Base-by-base conservation (phyloP, 1,284 basidiomycete genomes). In the Marasmius tenuissimus region DNA sequence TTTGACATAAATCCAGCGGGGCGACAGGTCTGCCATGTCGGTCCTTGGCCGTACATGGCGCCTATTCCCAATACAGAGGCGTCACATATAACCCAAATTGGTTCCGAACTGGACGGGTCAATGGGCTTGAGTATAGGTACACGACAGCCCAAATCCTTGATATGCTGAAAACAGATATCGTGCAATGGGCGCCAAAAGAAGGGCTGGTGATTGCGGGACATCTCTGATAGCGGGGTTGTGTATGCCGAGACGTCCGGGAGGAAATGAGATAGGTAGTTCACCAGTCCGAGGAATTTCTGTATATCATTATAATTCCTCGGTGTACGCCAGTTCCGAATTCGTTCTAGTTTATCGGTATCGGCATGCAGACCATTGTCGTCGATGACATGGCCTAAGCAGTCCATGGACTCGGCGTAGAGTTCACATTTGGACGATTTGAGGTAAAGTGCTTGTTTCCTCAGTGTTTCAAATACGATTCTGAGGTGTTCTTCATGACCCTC, bases 261-360 rank as follows among this genome's bases (percentile, higher is more conserved):
- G 57, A 71, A 73, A 42, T 69, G 65, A 0, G 67, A 65, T 3
- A 77, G 61, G 60, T 75, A 77, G 20, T 73, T 64, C 1, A 77
- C 68, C 2, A 72, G 60, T 0, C 75, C 75, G 0, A 77, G 56
- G 59, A 76, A 78, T 8, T 67, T 62, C 55, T 70, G 68, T 0
- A 77, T 61, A 8, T 72, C 70, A 9, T 73, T 61, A 14, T 69
- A 68, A n/a, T 66, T 67, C 0, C 61, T 42, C 0, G 71, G 74
- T n/a, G 47, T 57, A 1, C 52, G 47, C 75, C 74, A 77, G 1
- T 71, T 64, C 0, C 61, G 11, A 1, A 70, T 60, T 3, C 57
- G 49, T 10, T 60, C 57, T 0, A 69, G 58, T 50, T 70, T 70
- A 53, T 67, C 59, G 12, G 59, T 53, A 42, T 70, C 66, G 20